Evolutionary conservation across 2,329 filamentous ascomycete genomes (phyloP).

Genomic region (Fusarium beomiforme): DNA sequence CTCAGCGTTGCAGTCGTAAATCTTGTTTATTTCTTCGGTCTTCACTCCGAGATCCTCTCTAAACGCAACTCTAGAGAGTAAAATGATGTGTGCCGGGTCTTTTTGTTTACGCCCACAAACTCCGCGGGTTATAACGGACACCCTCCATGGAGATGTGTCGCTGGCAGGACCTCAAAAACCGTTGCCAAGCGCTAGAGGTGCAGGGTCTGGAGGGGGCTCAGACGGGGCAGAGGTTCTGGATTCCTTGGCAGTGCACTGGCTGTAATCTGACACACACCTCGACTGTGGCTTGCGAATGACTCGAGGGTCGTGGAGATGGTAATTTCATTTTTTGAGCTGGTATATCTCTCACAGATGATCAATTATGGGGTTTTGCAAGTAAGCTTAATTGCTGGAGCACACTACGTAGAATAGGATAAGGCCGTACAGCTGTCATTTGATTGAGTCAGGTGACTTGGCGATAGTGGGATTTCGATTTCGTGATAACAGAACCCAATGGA

Average conservation of each 20-base stretch:
- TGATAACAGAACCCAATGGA: not conserved
- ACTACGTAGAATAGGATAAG: too few relatives aligned
- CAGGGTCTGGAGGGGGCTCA: not conserved
- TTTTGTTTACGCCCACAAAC: not conserved
- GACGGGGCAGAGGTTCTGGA: conserved; percentile 9
- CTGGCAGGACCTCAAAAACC: conserved; percentile 1
- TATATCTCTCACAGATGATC: not conserved
- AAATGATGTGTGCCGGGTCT: conserved; percentile 1
- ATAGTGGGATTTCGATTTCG: not conserved
- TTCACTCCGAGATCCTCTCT: not conserved
- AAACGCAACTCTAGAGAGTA: not conserved
- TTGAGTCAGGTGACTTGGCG: conserved; percentile 1
- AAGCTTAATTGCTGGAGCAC: not conserved
- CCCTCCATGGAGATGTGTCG: not conserved
- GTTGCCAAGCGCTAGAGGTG: conserved; percentile 14
- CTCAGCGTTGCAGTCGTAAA: not conserved
- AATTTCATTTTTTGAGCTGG: not conserved
- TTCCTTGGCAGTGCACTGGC: conserved; percentile 15
- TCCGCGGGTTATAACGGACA: not conserved
- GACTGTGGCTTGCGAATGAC: not conserved
- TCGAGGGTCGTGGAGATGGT: not conserved
- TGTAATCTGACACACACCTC: not conserved
- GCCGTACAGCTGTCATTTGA: not conserved
- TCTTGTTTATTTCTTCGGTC: not conserved
- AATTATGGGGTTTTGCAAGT: not conserved